Evolutionary conservation across 176 grass and related monocot genomes (phyloP).

Genomic region (Saccharum officinarum): DNA sequence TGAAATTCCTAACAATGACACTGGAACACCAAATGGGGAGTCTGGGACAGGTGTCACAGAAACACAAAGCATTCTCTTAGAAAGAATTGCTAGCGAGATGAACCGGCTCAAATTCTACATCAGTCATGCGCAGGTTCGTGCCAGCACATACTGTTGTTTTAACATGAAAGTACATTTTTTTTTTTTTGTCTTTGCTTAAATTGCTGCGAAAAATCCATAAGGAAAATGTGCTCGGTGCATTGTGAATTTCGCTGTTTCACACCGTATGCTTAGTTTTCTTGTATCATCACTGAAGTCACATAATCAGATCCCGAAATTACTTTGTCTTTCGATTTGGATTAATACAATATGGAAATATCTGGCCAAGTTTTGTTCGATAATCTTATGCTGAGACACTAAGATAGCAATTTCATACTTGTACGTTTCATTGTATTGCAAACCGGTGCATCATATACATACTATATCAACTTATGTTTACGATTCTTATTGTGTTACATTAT

Average conservation of each 20-base stretch:
- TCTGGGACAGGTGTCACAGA: constrained; percentile 62
- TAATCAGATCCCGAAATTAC: not conserved
- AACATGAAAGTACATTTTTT: not conserved
- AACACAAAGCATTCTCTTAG: constrained; percentile 92
- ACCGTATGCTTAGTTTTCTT: not conserved
- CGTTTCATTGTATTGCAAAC: constrained; percentile 15
- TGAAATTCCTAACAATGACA: constrained; percentile 12
- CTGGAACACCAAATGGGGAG: constrained; percentile 39
- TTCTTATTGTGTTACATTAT: constrained; percentile 61
- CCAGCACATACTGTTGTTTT: not conserved
- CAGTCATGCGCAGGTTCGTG: constrained; percentile 76
- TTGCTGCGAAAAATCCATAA: not conserved
- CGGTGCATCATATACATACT: not conserved
- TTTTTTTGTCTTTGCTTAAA: not conserved
- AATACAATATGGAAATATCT: not conserved
- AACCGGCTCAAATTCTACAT: constrained; percentile 96
- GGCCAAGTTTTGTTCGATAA: not conserved
- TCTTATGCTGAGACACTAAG: not conserved
- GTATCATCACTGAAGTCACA: not conserved
- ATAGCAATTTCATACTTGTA: not conserved
- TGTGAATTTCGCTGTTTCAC: not conserved
- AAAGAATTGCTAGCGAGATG: constrained; percentile 98
- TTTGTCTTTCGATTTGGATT: not conserved
- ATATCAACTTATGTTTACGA: constrained; percentile 45
- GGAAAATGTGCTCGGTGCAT: not conserved